A percentile compares a stretch with the other conserved stretches of the same genome.
phyloP scores from a whole-genome alignment of 1,284 basidiomycete species.

The Ustilago lituana region DNA sequence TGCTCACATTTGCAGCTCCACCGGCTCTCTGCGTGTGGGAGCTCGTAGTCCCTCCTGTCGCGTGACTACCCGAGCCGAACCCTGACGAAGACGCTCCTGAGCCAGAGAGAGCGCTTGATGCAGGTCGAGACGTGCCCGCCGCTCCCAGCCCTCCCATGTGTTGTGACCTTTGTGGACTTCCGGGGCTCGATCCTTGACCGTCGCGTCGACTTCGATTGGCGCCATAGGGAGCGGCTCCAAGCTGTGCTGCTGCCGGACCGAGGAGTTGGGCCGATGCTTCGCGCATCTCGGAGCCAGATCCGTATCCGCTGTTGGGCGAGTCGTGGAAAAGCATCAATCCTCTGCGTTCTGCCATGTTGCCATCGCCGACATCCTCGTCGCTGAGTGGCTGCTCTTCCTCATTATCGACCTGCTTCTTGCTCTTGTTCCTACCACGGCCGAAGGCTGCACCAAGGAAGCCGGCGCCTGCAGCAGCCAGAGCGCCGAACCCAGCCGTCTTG shows the following conservation, averaged over 20 bases:
- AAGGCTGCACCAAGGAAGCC: conserved; percentile 25
- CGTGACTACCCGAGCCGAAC: conserved; percentile 6
- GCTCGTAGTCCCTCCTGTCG: conserved; percentile 3
- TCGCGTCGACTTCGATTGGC: conserved; percentile 3
- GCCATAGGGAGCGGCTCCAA: conserved; percentile 3
- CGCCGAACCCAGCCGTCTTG: conserved; percentile 1
- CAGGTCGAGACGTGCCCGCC: conserved; percentile 7
- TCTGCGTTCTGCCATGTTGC: conserved; percentile 30
- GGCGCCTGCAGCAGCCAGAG: conserved; percentile 25
- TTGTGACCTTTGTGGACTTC: conserved; percentile 6
- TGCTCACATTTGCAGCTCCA: conserved; percentile 13
- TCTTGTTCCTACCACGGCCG: background rate
- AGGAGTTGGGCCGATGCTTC: conserved; percentile 5
- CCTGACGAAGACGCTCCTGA: conserved; percentile 1
- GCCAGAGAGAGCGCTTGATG: conserved; percentile 12
- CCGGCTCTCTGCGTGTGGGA: conserved; percentile 12
- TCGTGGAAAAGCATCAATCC: conserved; percentile 38
- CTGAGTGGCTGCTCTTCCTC: conserved; percentile 30
- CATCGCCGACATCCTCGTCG: conserved; percentile 36
- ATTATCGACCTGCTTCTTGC: conserved; percentile 16
- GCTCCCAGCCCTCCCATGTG: conserved; percentile 1
- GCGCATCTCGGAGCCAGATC: conserved; percentile 19
- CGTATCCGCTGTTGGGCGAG: conserved; percentile 15
- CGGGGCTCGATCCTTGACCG: background rate
- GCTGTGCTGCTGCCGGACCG: conserved; percentile 17